Conservation (phyloP, 179 eudicot genomes). For the Beta corolliflora region DNA sequence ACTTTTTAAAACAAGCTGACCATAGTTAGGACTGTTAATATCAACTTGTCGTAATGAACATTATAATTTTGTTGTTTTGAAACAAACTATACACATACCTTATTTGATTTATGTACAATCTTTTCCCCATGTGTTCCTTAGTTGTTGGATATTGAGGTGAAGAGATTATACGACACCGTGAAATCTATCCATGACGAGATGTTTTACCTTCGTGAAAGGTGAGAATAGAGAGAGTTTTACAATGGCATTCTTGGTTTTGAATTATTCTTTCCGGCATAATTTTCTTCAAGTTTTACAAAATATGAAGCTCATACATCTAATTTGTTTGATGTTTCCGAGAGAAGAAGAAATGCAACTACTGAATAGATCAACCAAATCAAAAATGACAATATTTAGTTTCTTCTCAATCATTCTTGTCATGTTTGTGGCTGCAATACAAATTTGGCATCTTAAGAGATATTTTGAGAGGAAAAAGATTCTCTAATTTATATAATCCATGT, state of each 20-base stretch:
- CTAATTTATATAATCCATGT: slow-evolving; percentile 4
- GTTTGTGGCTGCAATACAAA: slow-evolving; percentile 55
- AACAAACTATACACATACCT: too few relatives aligned
- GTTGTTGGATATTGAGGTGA: slow-evolving; percentile 51
- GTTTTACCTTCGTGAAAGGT: slow-evolving; percentile 62
- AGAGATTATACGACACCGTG: slow-evolving; percentile 42
- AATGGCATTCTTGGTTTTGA: too few relatives aligned
- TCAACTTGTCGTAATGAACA: too few relatives aligned
- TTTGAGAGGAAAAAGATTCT: slow-evolving; percentile 65
- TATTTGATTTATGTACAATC: too few relatives aligned
- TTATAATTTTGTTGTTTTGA: too few relatives aligned
- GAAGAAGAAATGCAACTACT: slow-evolving; percentile 6
- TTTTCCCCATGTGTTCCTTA: not conserved
- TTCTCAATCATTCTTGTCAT: slow-evolving; percentile 51
- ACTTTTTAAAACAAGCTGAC: too few relatives aligned
- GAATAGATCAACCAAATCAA: slow-evolving; percentile 8
- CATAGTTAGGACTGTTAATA: too few relatives aligned
- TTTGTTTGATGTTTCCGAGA: not conserved
- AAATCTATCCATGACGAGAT: slow-evolving; percentile 54
- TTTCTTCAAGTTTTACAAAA: too few relatives aligned
- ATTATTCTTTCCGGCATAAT: too few relatives aligned
- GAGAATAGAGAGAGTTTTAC: not conserved
- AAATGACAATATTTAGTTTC: slow-evolving; percentile 49
- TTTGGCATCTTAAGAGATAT: slow-evolving; percentile 64
- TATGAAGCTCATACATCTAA: not conserved